Conservation (phyloP, 1,139 yeast species). For the Pichia sp. region DNA sequence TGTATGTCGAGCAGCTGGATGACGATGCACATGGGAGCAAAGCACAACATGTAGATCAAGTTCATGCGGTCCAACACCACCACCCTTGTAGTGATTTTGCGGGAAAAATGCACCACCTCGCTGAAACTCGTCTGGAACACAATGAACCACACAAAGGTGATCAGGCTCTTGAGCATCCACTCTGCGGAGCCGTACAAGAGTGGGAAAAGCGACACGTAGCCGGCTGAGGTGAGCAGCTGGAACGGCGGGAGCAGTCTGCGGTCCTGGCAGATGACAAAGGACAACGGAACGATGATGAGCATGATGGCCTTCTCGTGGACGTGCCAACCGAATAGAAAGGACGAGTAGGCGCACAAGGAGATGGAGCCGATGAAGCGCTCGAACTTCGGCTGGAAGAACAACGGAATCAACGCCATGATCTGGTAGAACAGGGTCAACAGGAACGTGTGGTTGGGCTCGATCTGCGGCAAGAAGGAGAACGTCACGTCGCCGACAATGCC, state of each 20-base stretch:
- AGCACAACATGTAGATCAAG: conserved; percentile 61
- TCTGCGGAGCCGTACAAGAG: conserved; percentile 78
- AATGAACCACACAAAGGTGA: conserved; percentile 82
- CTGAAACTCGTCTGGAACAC: conserved; percentile 69
- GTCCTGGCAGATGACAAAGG: conserved; percentile 71
- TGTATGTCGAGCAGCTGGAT: conserved; percentile 56
- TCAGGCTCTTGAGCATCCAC: conserved; percentile 69
- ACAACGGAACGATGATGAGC: conserved; percentile 82
- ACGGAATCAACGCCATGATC: conserved; percentile 68
- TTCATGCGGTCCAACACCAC: conserved; percentile 68
- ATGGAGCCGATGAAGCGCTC: conserved; percentile 78
- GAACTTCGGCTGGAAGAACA: conserved; percentile 69
- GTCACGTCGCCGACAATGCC: conserved; percentile 90
- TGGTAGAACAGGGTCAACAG: conserved; percentile 78
- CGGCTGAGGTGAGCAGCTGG: conserved; percentile 66
- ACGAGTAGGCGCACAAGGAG: conserved; percentile 85
- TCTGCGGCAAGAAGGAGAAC: conserved; percentile 74
- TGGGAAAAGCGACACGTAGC: conserved; percentile 86
- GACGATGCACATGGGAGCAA: conserved; percentile 57
- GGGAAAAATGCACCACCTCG: conserved; percentile 58
- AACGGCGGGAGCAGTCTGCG: conserved; percentile 66
- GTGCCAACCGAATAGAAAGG: conserved; percentile 96
- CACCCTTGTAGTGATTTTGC: conserved; percentile 39
- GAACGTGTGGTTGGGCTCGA: conserved; percentile 75
- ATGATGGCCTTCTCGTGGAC: conserved; percentile 96